These are phyloP conservation scores for Pseudonectria foliicola DNA, from an alignment of 2,329 filamentous ascomycete species.

Conservation along the genomic window DNA sequence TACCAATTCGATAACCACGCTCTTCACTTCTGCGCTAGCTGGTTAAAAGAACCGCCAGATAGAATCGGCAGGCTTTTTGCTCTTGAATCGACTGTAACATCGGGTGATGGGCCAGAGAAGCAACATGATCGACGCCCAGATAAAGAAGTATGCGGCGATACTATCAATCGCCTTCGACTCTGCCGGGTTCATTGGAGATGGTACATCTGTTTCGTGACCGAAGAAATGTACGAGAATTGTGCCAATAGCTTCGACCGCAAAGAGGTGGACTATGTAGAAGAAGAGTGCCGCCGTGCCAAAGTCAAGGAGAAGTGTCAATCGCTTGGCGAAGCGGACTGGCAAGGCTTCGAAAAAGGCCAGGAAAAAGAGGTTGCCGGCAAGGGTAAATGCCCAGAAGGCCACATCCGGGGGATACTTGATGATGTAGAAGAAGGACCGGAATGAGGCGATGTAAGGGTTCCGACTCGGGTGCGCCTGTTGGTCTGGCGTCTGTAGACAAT, in stretches of 20 bases:
- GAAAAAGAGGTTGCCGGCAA: conserved; percentile 32
- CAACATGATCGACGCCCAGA: conserved; percentile 29
- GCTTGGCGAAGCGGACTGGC: conserved; percentile 23
- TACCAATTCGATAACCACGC: no score
- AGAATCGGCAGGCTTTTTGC: conserved; percentile 32
- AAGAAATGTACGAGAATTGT: conserved; percentile 21
- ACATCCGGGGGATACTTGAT: conserved; percentile 41
- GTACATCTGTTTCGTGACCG: conserved; percentile 26
- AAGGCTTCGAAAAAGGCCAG: conserved; percentile 30
- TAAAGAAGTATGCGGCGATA: conserved; percentile 28
- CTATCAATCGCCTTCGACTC: conserved; percentile 29
- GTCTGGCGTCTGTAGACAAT: conserved; percentile 33
- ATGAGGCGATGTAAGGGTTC: conserved; percentile 36
- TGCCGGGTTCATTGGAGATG: conserved; percentile 19
- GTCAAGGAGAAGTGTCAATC: conserved; percentile 30
- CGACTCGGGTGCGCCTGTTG: conserved; percentile 21
- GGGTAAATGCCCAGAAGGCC: conserved; percentile 36
- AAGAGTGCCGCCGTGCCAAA: conserved; percentile 41
- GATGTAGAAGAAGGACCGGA: conserved; percentile 38
- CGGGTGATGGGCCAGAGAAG: conserved; percentile 35
- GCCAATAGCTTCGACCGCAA: conserved; percentile 25
- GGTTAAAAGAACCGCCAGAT: conserved; percentile 41
- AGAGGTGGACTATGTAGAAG: conserved; percentile 36
- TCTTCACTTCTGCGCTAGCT: no score
- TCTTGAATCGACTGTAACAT: conserved; percentile 38